These are phyloP conservation scores for Boletus reticuloceps DNA, from an alignment of 768 basidiomycete genomes.

Conservation along the genomic window DNA sequence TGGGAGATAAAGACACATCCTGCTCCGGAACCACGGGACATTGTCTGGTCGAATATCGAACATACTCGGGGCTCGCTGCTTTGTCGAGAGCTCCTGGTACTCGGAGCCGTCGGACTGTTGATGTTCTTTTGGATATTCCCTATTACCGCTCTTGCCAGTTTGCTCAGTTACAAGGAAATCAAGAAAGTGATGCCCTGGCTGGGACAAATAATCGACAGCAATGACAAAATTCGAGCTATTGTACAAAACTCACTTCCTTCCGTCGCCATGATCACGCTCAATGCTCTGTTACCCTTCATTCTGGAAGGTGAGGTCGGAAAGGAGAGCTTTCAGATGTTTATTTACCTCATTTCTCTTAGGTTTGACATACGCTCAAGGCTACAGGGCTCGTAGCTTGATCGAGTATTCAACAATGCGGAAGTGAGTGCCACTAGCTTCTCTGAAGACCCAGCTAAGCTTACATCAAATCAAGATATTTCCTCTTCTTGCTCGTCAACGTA, in stretches of 20 bases:
- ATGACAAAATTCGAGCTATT: slow-evolving; percentile 75
- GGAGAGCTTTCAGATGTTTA: neutral
- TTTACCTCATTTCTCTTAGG: slow-evolving; percentile 32
- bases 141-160: slow-evolving; percentile 78
- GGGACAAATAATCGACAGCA: slow-evolving; percentile 77
- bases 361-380: slow-evolving; percentile 89
- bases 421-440: slow-evolving; percentile 41
- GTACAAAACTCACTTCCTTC: slow-evolving; percentile 95
- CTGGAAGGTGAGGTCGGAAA: slow-evolving; percentile 63
- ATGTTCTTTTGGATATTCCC: slow-evolving; percentile 94
- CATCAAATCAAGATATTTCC: slow-evolving; percentile 67
- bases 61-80: slow-evolving; percentile 56
- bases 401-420: slow-evolving; percentile 92
- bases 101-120: slow-evolving; percentile 65
- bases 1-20: slow-evolving; percentile 64
- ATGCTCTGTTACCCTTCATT: slow-evolving; percentile 84
- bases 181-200: slow-evolving; percentile 89
- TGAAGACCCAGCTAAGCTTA: slow-evolving; percentile 2
- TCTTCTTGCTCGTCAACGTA: slow-evolving; percentile 89
- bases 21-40: slow-evolving; percentile 94
- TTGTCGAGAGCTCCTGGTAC: slow-evolving; percentile 69
- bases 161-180: slow-evolving; percentile 93
- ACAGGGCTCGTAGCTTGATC: slow-evolving; percentile 85
- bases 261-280: slow-evolving; percentile 85
- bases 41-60: slow-evolving; percentile 90